phyloP scores from a whole-genome alignment of 305 asterid species.

The Rubia occidens region DNA sequence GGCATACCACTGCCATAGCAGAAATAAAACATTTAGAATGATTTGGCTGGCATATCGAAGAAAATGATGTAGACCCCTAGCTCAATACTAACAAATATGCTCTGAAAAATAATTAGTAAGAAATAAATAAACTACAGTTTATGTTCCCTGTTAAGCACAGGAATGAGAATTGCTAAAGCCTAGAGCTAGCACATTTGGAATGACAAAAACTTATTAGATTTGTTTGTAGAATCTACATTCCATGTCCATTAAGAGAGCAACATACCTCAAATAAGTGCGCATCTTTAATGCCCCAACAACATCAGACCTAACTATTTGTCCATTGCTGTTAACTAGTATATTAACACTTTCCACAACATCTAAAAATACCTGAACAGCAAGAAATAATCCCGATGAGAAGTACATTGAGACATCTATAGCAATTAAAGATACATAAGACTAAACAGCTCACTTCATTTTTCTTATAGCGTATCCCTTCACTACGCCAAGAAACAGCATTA shows the following conservation, averaged over 20 bases:
- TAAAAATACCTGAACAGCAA: slow-evolving; percentile 43
- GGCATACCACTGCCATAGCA: slow-evolving; percentile 87
- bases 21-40: slow-evolving; percentile 14
- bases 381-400: slow-evolving; percentile 4
- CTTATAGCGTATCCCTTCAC: slow-evolving; percentile 89
- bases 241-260: not conserved
- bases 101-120: not conserved
- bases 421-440: not conserved
- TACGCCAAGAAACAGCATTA: slow-evolving; percentile 99
- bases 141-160: not conserved
- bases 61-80: not conserved
- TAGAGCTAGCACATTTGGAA: not conserved
- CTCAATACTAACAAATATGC: not conserved
- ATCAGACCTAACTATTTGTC: slow-evolving; percentile 83
- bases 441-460: slow-evolving; percentile 62
- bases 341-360: slow-evolving; percentile 97
- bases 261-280: slow-evolving; percentile 86
- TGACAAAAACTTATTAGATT: no score
- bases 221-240: not conserved
- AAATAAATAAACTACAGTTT: not conserved
- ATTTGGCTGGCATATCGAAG: not conserved
- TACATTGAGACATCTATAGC: not conserved
- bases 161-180: not conserved
- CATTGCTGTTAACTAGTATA: slow-evolving; percentile 88
- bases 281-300: slow-evolving; percentile 91